Percentiles rank a stretch among this genome's conserved stretches.
phyloP scores from a whole-genome alignment of 2,329 filamentous ascomycete genomes.

The Lasiodiplodia hormozganensis region DNA sequence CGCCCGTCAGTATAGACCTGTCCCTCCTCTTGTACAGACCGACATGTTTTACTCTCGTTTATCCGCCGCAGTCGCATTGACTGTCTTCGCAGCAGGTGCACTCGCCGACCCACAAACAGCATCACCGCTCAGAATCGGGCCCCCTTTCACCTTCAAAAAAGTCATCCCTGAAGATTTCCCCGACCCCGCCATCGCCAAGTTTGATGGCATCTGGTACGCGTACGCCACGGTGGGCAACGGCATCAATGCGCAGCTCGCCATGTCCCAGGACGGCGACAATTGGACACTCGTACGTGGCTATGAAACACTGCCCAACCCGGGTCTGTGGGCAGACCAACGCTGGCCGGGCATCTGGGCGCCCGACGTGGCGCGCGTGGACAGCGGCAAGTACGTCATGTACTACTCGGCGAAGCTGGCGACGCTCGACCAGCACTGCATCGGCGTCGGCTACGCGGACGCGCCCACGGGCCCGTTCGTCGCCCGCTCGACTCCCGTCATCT shows the following conservation, averaged over 20 bases:
- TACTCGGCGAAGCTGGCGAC: constrained; percentile 60
- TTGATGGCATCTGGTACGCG: constrained; percentile 46
- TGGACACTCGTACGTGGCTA: constrained; percentile 38
- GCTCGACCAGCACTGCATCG: constrained; percentile 62
- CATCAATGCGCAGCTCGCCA: constrained; percentile 46
- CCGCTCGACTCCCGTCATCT: constrained; percentile 58
- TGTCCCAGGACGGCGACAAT: constrained; percentile 42
- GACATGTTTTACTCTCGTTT: constrained; percentile 1
- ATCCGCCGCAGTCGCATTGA: not conserved
- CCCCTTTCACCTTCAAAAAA: not conserved
- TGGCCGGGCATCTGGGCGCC: constrained; percentile 44
- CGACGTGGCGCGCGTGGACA: constrained; percentile 37
- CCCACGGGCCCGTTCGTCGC: constrained; percentile 62
- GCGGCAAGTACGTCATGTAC: constrained; percentile 67
- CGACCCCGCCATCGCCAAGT: constrained; percentile 44
- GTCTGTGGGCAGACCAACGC: constrained; percentile 35
- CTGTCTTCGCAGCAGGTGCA: not conserved
- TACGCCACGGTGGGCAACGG: constrained; percentile 40
- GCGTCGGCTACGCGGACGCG: constrained; percentile 59
- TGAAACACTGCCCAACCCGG: constrained; percentile 41
- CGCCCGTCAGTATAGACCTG: not conserved
- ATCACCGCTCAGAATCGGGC: not conserved
- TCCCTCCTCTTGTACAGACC: not conserved
- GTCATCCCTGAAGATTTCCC: constrained; percentile 37
- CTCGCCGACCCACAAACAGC: not conserved